Evolutionary conservation across 2,329 filamentous ascomycete genomes (phyloP).

Genomic region (Dothiorella sarmentorum): DNA sequence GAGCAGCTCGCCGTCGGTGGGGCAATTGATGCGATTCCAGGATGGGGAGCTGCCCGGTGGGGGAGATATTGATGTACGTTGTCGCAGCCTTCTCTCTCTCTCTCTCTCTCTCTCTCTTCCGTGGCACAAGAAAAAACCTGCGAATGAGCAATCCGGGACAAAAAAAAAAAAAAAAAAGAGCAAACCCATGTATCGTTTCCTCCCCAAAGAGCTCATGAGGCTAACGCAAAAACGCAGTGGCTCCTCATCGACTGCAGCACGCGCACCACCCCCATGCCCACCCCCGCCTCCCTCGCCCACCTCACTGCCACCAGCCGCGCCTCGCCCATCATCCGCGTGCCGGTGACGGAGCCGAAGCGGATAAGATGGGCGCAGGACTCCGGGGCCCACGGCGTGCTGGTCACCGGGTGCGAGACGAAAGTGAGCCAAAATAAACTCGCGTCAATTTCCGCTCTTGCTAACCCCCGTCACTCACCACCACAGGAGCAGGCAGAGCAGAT

Average conservation of each 20-base stretch:
- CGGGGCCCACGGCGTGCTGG: slow-evolving; percentile 4
- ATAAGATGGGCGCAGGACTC: neutral
- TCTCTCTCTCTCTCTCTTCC: too few species aligned
- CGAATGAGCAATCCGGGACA: too few species aligned
- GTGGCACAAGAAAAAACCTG: too few species aligned
- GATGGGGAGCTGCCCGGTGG: neutral
- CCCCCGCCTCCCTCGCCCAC: neutral
- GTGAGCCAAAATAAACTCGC: neutral
- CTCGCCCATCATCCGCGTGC: neutral
- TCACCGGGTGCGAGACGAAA: slow-evolving; percentile 5
- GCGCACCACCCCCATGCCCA: neutral
- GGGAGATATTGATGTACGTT: neutral
- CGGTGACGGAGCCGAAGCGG: neutral
- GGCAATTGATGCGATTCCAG: neutral
- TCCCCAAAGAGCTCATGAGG: too few species aligned
- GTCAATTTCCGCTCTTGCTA: neutral
- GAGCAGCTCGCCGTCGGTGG: slow-evolving; percentile 2
- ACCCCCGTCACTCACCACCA: neutral
- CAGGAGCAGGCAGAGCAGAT: neutral
- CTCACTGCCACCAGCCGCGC: neutral
- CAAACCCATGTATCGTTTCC: too few species aligned
- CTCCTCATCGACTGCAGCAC: slow-evolving; percentile 7
- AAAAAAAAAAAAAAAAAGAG: too few species aligned
- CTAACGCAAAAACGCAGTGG: neutral
- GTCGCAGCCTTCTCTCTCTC: neutral